A percentile compares a stretch with the other conserved stretches of the same genome.
Conservation (phyloP, 2,329 filamentous ascomycete genomes). For the Beauveria varroae region DNA sequence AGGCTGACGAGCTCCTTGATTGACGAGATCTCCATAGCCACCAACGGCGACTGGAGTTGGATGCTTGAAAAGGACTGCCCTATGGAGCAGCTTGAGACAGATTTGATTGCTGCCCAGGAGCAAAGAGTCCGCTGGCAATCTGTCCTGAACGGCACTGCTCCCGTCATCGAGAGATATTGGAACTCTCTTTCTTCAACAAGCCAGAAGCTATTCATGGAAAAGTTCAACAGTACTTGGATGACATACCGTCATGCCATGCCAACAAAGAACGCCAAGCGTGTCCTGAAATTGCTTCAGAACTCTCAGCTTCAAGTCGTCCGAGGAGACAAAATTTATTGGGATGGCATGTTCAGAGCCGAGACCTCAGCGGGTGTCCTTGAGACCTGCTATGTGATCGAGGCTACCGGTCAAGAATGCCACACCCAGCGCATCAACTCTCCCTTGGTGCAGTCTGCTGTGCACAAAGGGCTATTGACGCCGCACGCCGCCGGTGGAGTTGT, state of each 20-base stretch:
- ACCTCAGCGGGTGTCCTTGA: conserved; percentile 3
- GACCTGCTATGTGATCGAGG: conserved; percentile 1
- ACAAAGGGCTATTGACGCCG: neutral
- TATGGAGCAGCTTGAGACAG: conserved; percentile 2
- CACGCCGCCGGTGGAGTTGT: conserved; percentile 6
- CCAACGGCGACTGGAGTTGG: conserved; percentile 10
- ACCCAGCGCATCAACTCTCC: conserved; percentile 5
- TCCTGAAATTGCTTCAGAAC: neutral
- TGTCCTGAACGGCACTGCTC: conserved; percentile 5
- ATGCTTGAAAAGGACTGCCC: conserved; percentile 3
- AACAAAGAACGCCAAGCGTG: neutral
- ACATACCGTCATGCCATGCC: conserved; percentile 11
- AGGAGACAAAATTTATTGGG: neutral
- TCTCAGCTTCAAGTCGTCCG: conserved; percentile 6
- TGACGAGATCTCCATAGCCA: conserved; percentile 4
- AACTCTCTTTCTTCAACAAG: neutral
- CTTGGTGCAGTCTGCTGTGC: neutral
- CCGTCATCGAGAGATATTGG: conserved; percentile 9
- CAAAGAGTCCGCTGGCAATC: conserved; percentile 5
- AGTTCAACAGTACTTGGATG: conserved; percentile 10
- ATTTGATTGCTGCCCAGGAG: neutral
- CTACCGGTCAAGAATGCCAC: conserved; percentile 4
- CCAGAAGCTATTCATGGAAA: conserved; percentile 6
- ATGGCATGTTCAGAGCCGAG: conserved; percentile 4
- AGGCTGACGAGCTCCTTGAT: neutral